Percentiles rank a stretch among this genome's conserved stretches.
These are phyloP conservation scores for Rhizoclosmatium globosum DNA, from an alignment of 192 early-diverging fungal species.

Conservation along the genomic window DNA sequence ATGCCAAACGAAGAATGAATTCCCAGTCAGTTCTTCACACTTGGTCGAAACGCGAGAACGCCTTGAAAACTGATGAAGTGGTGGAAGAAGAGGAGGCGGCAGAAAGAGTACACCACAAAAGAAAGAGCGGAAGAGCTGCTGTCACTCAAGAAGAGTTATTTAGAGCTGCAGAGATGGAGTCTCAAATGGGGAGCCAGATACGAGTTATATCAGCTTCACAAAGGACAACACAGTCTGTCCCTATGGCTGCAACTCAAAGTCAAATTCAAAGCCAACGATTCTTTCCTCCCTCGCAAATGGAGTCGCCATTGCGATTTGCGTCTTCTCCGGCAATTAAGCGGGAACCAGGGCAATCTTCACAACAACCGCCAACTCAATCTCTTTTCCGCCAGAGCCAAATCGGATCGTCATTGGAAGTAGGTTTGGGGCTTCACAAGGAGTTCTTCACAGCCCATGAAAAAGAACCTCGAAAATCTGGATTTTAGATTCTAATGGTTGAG, in stretches of 20 bases:
- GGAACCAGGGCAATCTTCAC: no score
- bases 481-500: background rate
- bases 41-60: conserved; percentile 4
- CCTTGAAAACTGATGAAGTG: background rate
- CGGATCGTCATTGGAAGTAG: background rate
- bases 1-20: conserved; percentile 9
- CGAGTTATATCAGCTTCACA: background rate
- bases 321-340: no score
- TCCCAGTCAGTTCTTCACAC: background rate
- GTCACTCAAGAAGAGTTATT: background rate
- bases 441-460: background rate
- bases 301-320: no score
- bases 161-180: background rate
- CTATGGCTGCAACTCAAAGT: background rate
- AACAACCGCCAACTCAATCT: no score
- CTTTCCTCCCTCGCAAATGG: no score
- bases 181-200: background rate
- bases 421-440: background rate
- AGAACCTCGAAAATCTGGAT: conserved; percentile 3
- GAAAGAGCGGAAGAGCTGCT: background rate
- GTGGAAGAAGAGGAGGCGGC: background rate
- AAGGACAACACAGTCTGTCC: background rate
- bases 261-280: no score
- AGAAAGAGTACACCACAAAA: background rate
- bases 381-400: no score